Evolutionary conservation across 495 filamentous ascomycete genomes (phyloP).

Genomic region (Hypoxylon rickii): DNA sequence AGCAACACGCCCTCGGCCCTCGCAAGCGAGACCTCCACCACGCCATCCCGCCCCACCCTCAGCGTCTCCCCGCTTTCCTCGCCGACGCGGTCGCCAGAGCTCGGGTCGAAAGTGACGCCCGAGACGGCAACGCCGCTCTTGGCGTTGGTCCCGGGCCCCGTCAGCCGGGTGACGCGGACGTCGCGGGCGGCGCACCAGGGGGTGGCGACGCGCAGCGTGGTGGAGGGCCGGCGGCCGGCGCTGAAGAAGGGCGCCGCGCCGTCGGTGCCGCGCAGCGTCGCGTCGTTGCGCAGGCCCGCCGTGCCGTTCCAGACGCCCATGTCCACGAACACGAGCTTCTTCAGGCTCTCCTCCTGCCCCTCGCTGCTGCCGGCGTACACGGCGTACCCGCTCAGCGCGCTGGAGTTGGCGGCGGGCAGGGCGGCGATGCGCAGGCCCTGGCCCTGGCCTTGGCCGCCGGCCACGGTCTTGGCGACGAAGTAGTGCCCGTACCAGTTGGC

Average conservation of each 20-base stretch:
- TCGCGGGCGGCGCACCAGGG: constrained; percentile 18
- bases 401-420: constrained; percentile 32
- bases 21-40: constrained; percentile 14
- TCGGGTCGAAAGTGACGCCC: constrained; percentile 28
- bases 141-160: constrained; percentile 37
- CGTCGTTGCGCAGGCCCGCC: constrained; percentile 30
- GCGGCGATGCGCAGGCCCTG: constrained; percentile 25
- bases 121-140: constrained; percentile 34
- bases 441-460: background rate
- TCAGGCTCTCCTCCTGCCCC: background rate
- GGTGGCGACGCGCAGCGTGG: constrained; percentile 21
- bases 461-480: constrained; percentile 31
- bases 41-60: constrained; percentile 19
- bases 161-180: constrained; percentile 23
- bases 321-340: constrained; percentile 36
- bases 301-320: constrained; percentile 42
- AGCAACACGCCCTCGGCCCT: constrained; percentile 37
- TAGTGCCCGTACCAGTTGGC: constrained; percentile 38
- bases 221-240: constrained; percentile 20
- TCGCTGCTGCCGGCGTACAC: constrained; percentile 10
- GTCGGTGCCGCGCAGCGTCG: constrained; percentile 34
- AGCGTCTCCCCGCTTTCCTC: constrained; percentile 8
- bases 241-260: constrained; percentile 30
- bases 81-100: constrained; percentile 22
- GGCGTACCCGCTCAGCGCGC: constrained; percentile 34